Percentiles rank a stretch among this genome's conserved stretches.
These are phyloP conservation scores for Marvania coccoides DNA, from an alignment of 139 green algal genomes.

Conservation along the genomic window DNA sequence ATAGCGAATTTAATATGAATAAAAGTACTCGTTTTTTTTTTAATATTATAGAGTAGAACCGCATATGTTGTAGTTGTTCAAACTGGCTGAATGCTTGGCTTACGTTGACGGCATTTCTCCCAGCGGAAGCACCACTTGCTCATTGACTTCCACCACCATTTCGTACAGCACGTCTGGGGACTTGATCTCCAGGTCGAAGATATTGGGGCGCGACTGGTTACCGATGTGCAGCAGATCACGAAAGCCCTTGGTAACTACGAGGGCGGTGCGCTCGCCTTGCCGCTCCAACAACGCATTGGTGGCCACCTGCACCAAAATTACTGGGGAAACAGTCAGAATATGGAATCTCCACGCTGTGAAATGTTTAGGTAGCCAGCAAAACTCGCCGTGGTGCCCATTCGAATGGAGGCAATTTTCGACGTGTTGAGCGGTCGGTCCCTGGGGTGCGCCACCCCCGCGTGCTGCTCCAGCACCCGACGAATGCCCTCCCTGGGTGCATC, in stretches of 20 bases:
- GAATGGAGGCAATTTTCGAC: slow-evolving; percentile 69
- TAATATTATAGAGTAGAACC: no score
- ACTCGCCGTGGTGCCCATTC: slow-evolving; percentile 84
- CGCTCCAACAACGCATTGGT: slow-evolving; percentile 95
- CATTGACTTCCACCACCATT: slow-evolving; percentile 81
- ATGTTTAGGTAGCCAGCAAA: neutral
- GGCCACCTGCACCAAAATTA: slow-evolving; percentile 56
- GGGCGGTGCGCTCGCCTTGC: slow-evolving; percentile 66
- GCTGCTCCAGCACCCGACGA: slow-evolving; percentile 80
- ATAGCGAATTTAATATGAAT: no score
- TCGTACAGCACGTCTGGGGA: slow-evolving; percentile 62
- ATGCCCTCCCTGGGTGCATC: slow-evolving; percentile 94
- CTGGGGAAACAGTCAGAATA: slow-evolving; percentile 3
- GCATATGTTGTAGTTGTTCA: no score
- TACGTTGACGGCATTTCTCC: slow-evolving; percentile 28
- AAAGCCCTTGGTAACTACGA: slow-evolving; percentile 83
- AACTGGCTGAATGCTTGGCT: no score
- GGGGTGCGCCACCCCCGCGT: slow-evolving; percentile 52
- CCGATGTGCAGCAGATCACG: slow-evolving; percentile 90
- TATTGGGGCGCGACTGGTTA: slow-evolving; percentile 80
- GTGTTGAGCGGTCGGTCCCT: slow-evolving; percentile 67
- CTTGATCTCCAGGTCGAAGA: slow-evolving; percentile 84
- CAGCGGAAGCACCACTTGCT: slow-evolving; percentile 75
- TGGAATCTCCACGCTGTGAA: neutral
- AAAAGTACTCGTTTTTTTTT: no score